Base-by-base conservation (phyloP, 176 grass and related monocot species). In the Oryza punctata region DNA sequence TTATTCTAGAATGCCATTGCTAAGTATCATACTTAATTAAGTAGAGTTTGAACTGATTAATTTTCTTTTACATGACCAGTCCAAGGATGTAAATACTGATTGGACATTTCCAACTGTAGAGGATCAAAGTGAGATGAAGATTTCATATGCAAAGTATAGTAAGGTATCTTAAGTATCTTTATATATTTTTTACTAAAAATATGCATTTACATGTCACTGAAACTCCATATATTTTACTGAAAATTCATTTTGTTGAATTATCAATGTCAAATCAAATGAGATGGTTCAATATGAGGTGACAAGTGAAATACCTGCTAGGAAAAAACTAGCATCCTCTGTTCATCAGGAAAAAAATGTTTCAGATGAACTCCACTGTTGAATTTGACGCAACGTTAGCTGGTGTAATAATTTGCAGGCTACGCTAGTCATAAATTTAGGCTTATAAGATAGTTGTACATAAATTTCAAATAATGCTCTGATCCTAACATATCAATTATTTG, bases 71-170 rank as follows among this genome's bases (percentile, higher is more conserved):
- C 78, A 79, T 81, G 54, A 80, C 27, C 72, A 99, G 93, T 90
- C 81, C 78, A 99, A 99, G 81, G 93, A 99, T 92, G 93, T 93
- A 67, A 99, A 85, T 75, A 90, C 91, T 78, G 96, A 99, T 89
- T 90, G 90, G 86, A 77, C 91, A 15, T 96, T 99, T 91, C 91
- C 93, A 52, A 87, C 84, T 65, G 60, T 99, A 40, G 96, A 94
- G 83, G 96, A 99, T 90, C 89, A 84, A 84, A 89, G 67, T 78
- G 91, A 94, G 67, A 82, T 92, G 82, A 67, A 81, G 74, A 89
- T 99, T 92, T 85, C 96, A 88, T 91, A 96, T 92, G 91, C 93
- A 79, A 95, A 93, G 89, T 96, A 91, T 69, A 96, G 37, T 76
- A 99, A 89, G 93, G 96, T 99, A 99, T 80, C 46, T 61, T 76